Conservation (phyloP, 805 yeast species). For the Wickerhamiella kurtzmanii region DNA sequence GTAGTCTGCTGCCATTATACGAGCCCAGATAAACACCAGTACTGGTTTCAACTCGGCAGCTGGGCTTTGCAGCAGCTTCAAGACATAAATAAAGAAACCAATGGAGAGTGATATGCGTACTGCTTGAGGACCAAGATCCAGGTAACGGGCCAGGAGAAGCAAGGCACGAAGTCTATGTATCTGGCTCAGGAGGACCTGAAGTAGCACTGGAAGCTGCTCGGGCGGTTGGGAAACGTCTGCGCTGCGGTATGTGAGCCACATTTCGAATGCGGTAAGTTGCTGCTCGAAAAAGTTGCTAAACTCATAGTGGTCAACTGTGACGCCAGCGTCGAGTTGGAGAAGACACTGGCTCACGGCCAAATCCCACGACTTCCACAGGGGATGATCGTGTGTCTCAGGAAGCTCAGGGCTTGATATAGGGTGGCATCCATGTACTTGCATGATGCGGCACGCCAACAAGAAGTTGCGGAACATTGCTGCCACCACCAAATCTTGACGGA, state of each 20-base stretch:
- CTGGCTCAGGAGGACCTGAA: slow-evolving; percentile 86
- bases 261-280: slow-evolving; percentile 88
- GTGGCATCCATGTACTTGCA: slow-evolving; percentile 87
- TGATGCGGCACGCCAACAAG: slow-evolving; percentile 76
- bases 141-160: slow-evolving; percentile 65
- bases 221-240: slow-evolving; percentile 78
- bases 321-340: slow-evolving; percentile 31
- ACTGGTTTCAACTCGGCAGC: slow-evolving; percentile 93
- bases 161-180: slow-evolving; percentile 86
- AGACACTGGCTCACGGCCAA: slow-evolving; percentile 89
- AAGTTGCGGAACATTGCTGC: slow-evolving; percentile 93
- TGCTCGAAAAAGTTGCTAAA: slow-evolving; percentile 93
- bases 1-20: slow-evolving; percentile 92
- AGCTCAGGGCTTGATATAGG: slow-evolving; percentile 89
- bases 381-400: slow-evolving; percentile 71
- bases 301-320: slow-evolving; percentile 39
- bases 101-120: slow-evolving; percentile 84
- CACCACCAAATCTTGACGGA: slow-evolving; percentile 91
- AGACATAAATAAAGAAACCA: slow-evolving; percentile 90
- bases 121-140: slow-evolving; percentile 97
- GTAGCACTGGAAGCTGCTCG: slow-evolving; percentile 84
- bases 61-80: slow-evolving; percentile 81
- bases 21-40: slow-evolving; percentile 90
- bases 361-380: slow-evolving; percentile 98
- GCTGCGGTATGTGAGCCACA: slow-evolving; percentile 80